These are phyloP conservation scores for Penicillium sumatraense DNA, from an alignment of 2,329 filamentous ascomycete species.

Conservation along the genomic window DNA sequence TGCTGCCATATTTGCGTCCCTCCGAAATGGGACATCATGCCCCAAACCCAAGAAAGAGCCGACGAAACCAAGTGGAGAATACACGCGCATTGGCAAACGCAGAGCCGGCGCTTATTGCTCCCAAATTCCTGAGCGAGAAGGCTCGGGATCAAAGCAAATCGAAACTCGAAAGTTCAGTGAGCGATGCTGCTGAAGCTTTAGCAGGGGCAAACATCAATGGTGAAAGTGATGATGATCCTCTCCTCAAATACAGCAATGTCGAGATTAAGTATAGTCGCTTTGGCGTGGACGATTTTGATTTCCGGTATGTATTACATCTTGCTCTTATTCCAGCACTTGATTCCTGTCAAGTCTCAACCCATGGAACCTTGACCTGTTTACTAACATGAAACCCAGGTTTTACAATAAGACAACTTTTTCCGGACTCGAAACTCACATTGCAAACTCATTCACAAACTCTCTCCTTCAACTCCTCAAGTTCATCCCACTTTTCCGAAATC, in stretches of 20 bases:
- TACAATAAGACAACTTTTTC: slow-evolving; percentile 94
- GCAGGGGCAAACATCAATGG: slow-evolving; percentile 71
- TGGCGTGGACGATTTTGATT: slow-evolving; percentile 99
- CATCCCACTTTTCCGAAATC: slow-evolving; percentile 83
- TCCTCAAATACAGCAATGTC: slow-evolving; percentile 87
- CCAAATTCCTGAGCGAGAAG: slow-evolving; percentile 95
- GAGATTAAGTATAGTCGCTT: slow-evolving; percentile 99
- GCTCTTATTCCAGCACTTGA: neutral
- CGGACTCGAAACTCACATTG: slow-evolving; percentile 92
- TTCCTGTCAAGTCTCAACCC: neutral
- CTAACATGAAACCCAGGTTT: slow-evolving; percentile 61
- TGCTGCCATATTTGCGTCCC: slow-evolving; percentile 70
- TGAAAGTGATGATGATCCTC: slow-evolving; percentile 78
- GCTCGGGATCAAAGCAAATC: slow-evolving; percentile 65
- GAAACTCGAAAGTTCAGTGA: slow-evolving; percentile 43
- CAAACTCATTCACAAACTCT: slow-evolving; percentile 94
- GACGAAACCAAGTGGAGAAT: slow-evolving; percentile 82
- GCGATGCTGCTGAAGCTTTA: slow-evolving; percentile 67
- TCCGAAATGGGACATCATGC: slow-evolving; percentile 79
- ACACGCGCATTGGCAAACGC: slow-evolving; percentile 68
- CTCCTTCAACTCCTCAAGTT: slow-evolving; percentile 91
- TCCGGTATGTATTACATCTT: slow-evolving; percentile 92
- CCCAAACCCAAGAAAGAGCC: slow-evolving; percentile 72
- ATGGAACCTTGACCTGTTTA: slow-evolving; percentile 53
- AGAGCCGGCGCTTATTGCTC: slow-evolving; percentile 69